Percentiles rank a stretch among this genome's conserved stretches.
phyloP scores from a whole-genome alignment of 1,284 basidiomycete genomes.

The Meira miltonrushii region DNA sequence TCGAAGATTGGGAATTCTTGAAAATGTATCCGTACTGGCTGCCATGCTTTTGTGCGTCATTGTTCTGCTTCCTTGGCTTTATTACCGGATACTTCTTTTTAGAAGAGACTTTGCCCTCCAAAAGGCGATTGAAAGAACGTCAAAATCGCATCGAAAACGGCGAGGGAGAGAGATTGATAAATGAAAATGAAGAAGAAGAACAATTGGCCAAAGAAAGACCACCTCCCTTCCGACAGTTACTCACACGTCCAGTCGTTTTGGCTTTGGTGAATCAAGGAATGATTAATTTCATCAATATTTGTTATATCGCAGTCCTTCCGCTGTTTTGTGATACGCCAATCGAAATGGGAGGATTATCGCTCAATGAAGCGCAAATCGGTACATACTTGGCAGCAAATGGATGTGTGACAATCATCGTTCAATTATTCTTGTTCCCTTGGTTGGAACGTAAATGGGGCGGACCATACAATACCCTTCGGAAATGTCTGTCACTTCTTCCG shows the following conservation, averaged over 20 bases:
- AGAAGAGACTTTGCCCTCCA: slow-evolving; percentile 47
- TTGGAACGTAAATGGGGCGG: slow-evolving; percentile 27
- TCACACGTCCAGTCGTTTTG: slow-evolving; percentile 13
- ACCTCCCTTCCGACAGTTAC: not conserved
- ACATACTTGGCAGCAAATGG: slow-evolving; percentile 31
- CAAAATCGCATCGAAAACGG: not conserved
- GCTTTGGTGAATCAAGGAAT: slow-evolving; percentile 37
- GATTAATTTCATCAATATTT: slow-evolving; percentile 34
- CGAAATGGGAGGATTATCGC: slow-evolving; percentile 24
- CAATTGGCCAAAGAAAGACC: not conserved
- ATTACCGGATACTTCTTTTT: slow-evolving; percentile 49
- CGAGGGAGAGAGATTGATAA: not conserved
- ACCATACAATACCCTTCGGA: slow-evolving; percentile 20
- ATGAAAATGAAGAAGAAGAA: not conserved
- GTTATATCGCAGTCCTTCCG: slow-evolving; percentile 30
- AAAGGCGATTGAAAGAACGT: slow-evolving; percentile 7
- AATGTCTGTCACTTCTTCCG: slow-evolving; percentile 21
- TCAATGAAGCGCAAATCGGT: slow-evolving; percentile 27
- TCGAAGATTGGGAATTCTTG: slow-evolving; percentile 29
- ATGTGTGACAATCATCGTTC: slow-evolving; percentile 26
- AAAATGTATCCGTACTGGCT: slow-evolving; percentile 49
- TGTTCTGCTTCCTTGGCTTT: slow-evolving; percentile 42
- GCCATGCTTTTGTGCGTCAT: slow-evolving; percentile 51
- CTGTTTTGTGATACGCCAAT: slow-evolving; percentile 33
- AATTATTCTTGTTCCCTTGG: slow-evolving; percentile 28